Evolutionary conservation across 164 flowering plant genomes (phyloP).

Genomic region (Aristolochia contorta): DNA sequence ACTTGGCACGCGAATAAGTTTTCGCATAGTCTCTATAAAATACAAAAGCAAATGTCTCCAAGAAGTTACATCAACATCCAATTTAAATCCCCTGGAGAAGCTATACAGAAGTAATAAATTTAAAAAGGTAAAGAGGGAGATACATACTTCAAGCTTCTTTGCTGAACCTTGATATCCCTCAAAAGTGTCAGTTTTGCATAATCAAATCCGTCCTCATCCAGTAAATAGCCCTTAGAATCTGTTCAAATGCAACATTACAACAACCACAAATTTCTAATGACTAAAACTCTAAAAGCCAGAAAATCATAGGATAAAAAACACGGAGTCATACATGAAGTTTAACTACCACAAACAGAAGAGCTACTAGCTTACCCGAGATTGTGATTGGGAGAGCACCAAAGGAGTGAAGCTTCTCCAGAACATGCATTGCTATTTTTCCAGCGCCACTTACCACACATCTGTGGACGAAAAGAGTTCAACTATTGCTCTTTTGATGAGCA

Average conservation of each 20-base stretch:
- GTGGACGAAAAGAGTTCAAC: constrained; percentile 9
- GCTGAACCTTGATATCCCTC: constrained; percentile 82
- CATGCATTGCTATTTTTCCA: constrained; percentile 98
- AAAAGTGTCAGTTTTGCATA: constrained; percentile 71
- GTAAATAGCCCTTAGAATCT: constrained; percentile 98
- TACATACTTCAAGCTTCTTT: constrained; percentile 72
- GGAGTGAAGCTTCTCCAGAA: constrained; percentile 81
- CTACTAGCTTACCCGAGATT: constrained; percentile 56
- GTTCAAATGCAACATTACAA: constrained; percentile 13
- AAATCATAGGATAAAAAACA: not conserved
- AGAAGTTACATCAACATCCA: not conserved
- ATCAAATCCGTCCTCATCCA: constrained; percentile 98
- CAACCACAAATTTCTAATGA: too few species aligned
- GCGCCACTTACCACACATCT: constrained; percentile 97
- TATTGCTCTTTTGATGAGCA: too few species aligned
- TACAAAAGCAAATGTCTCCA: not conserved
- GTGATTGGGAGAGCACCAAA: constrained; percentile 87
- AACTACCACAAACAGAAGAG: too few species aligned
- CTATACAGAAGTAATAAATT: not conserved
- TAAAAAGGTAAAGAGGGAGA: constrained; percentile 4
- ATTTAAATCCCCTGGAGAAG: not conserved
- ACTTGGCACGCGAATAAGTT: constrained; percentile 88
- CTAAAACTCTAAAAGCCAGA: too few species aligned
- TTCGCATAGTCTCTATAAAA: constrained; percentile 81
- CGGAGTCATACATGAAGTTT: not conserved